Base-by-base conservation (phyloP, 2,329 filamentous ascomycete species). In the Stenocarpella maydis region DNA sequence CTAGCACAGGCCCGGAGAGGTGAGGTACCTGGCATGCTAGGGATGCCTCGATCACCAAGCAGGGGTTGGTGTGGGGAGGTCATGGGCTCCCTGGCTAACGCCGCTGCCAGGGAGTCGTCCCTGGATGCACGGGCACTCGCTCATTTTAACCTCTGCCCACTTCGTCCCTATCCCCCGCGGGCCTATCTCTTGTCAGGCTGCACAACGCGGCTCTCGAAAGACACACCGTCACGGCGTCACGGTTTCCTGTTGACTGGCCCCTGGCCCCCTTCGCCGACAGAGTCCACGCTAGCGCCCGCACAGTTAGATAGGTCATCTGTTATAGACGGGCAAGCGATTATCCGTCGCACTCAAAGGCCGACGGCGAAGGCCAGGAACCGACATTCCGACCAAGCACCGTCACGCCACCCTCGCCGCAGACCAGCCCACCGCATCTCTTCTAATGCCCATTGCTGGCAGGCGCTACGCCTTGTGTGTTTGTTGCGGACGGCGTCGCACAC, bases 61-160 rank as follows among this genome's bases (percentile, higher is more conserved):
- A 49, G 58, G 58, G 58, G 49, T 63, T 17, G 14, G n/a, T 47
- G 43, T 50, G 52, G 52, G 65, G 65, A 43, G 31, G 41, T 43
- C 65, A 49, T 61, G 54, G 64, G 41, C 28, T 37, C 50, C 58
- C 58, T 61, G 58, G 39, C 39, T n/a, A 45, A 43, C n/a, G 64
- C 31, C 64, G 47, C 28, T 65, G 49, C 24, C 64, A 66, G 41
- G 34, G 21, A 39, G 53, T 55, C 65, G 65, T 67, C 52, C 52
- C 39, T 54, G 31, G 26, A 31, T 55, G 65, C 52, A 67, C 65
- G 65, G 65, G 65, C 52, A 58, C 52, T 67, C 52, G 41, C 43
- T 63, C 58, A 63, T 63, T 63, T 63, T 47, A 49, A 49, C 58
- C 58, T 63, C 58, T 63, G 4, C 58, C 58, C 58, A 63, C 49